Conservation (phyloP, 176 grass and related monocot species). For the Oropetium thomaeum region DNA sequence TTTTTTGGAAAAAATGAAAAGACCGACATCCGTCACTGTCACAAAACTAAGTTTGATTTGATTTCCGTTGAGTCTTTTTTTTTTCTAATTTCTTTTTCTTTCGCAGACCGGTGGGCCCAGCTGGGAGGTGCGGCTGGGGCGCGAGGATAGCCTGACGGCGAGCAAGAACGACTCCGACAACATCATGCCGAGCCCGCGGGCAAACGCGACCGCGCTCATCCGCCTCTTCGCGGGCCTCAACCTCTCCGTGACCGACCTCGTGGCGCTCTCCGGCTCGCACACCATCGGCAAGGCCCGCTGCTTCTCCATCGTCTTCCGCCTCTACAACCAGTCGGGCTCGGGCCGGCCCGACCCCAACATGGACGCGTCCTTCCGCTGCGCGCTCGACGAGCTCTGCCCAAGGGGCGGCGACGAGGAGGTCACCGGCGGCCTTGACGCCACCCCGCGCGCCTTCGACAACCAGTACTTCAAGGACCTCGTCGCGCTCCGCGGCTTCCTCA, state of each 20-base stretch:
- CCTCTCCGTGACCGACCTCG: constrained; percentile 68
- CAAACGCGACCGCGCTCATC: constrained; percentile 68
- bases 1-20: too few relatives aligned
- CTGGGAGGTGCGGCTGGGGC: constrained; percentile 80
- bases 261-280: constrained; percentile 90
- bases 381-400: constrained; percentile 66
- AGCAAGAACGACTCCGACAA: constrained; percentile 70
- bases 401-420: constrained; percentile 52
- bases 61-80: too few relatives aligned
- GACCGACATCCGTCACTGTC: too few relatives aligned
- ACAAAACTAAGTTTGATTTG: too few relatives aligned
- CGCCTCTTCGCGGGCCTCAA: constrained; percentile 62
- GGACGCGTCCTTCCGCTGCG: constrained; percentile 48
- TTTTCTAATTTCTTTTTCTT: neutral
- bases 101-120: constrained; percentile 73
- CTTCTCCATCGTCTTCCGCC: constrained; percentile 89
- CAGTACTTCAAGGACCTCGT: constrained; percentile 93
- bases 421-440: constrained; percentile 66
- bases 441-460: constrained; percentile 80
- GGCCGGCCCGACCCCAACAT: constrained; percentile 81
- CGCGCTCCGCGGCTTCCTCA: constrained; percentile 72
- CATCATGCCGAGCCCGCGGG: constrained; percentile 84
- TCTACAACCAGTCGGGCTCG: constrained; percentile 93
- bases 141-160: constrained; percentile 69
- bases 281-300: constrained; percentile 78